A percentile compares a stretch with the other conserved stretches of the same genome.
These are phyloP conservation scores for Metarhizium robertsii DNA, from an alignment of 2,329 filamentous ascomycete species.

Conservation along the genomic window DNA sequence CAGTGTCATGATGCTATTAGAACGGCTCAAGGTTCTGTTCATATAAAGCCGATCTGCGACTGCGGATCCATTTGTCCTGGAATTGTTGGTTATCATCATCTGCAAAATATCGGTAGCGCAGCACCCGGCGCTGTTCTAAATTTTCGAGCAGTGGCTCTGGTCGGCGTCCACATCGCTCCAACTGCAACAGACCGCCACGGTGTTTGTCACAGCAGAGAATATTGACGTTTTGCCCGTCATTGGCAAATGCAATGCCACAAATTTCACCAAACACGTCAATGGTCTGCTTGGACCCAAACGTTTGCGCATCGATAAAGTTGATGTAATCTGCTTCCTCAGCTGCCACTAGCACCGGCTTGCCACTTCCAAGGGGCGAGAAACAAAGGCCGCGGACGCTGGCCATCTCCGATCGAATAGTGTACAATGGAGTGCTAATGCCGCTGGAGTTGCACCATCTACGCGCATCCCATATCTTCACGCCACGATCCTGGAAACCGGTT, in stretches of 20 bases:
- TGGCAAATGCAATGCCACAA: conserved; percentile 57
- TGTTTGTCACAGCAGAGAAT: conserved; percentile 56
- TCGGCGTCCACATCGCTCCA: conserved; percentile 36
- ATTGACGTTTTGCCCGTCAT: conserved; percentile 58
- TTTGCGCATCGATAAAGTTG: conserved; percentile 59
- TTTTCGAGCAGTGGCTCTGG: conserved; percentile 16
- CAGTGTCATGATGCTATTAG: conserved; percentile 32
- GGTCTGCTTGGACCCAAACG: conserved; percentile 55
- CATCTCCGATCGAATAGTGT: conserved; percentile 54
- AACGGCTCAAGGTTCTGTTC: conserved; percentile 15
- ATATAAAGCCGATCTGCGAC: conserved; percentile 5
- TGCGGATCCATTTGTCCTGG: conserved; percentile 3
- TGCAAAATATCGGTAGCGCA: background rate
- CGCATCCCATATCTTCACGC: conserved; percentile 67
- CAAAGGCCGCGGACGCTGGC: conserved; percentile 59
- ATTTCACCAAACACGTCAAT: conserved; percentile 70
- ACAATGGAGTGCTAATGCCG: conserved; percentile 37
- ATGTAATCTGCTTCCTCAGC: conserved; percentile 70
- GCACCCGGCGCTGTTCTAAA: conserved; percentile 8
- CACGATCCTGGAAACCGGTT: conserved; percentile 67
- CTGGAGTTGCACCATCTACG: conserved; percentile 53
- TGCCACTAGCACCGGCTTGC: conserved; percentile 56
- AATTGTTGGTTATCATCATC: conserved; percentile 5
- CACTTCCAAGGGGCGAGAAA: conserved; percentile 64
- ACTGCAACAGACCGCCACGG: conserved; percentile 58